Evolutionary conservation across 1,139 yeast genomes (phyloP), one percentile per base, ranked within the genome.

Genomic region (Yamadazyma aaseri): DNA sequence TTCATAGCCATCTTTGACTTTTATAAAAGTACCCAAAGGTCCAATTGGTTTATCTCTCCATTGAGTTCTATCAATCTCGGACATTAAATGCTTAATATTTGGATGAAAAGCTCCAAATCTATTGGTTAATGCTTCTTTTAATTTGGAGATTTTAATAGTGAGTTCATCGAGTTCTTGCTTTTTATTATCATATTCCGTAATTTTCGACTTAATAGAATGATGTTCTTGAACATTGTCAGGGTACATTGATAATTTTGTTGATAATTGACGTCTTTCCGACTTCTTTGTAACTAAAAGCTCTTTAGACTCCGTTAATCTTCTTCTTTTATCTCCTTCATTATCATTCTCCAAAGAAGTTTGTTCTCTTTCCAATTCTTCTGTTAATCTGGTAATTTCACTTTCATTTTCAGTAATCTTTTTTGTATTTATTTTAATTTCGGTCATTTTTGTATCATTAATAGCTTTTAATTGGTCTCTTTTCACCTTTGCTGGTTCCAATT

Each of bases 11-110:
- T 60, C 54, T 45, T 78, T 84, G 11, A 92, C 63, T 7, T 74
- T 66, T 3, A 89, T 66, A 39, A 64, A 64, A 6, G 68, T 49
- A 0, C 97, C 97, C 1, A 90, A 40, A 0, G 99, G 99, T 0
- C 98, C 98, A n/a, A 85, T 56, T 0, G 95, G 95, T 15, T 47
- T 50, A 2, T 53, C 45, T 14, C 63, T 66, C 70, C 74, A 85
- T 62, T 34, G 51, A 21, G 29, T 44, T 40, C 27, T 49, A 13
- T 62, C 50, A 9, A 86, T 74, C 2, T 62, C 74, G 2, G 49
- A 44, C 7, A 82, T 48, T 5, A 78, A 58, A 1, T 38, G 32
- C 15, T 55, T 60, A 57, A 79, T 70, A 11, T 58, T 58, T 1
- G 45, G 39, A 4, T 77, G 81, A 70, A 76, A 83, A 1, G 81